Evolutionary conservation across 305 asterid species (phyloP), one percentile per base, ranked within the genome.

Genomic region (Caryopteris hybrid): DNA sequence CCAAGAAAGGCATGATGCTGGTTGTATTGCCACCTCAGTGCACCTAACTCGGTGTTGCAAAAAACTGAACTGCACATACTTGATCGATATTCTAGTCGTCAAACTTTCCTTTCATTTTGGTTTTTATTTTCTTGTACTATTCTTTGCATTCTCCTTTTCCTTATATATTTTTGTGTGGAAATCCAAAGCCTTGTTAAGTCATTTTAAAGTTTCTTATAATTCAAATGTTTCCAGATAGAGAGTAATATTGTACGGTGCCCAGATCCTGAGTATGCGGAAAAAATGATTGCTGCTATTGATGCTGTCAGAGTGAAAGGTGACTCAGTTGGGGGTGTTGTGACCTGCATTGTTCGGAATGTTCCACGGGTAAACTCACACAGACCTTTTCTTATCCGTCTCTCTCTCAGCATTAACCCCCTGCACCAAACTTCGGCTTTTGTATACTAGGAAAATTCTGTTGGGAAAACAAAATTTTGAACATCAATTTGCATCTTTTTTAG

Each of bases 261-360:
- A 12, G 58, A 93, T 82, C 89, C 93, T 4, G 97, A 88, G 81
- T 91, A 90, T 70, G 99, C 97, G 6, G 96, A 90, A 74, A 88
- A 91, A 85, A 93, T 93, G 97, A 93, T 91, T 79, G 94, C 84
- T 72, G 97, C 97, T 68, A 88, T 93, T 65, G 97, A 93, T 84
- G 88, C 85, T 76, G 89, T 93, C 72, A 80, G 99, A 68, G 93
- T 84, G 68, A 89, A 56, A 82, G 99, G 99, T 58, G 97, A 93
- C 79, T 93, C 97, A 39, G 95, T 91, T 46, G 99, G 99, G 43
- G 99, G 97, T 65, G 96, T 91, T 61, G 95, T 93, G 76, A 93
- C 97, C 65, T 93, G 99, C 86, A 88, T 93, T 81, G 96, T 80
- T 66, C 87, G 99, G 38, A 93, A 93, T 78, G 92, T 75, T 47